Evolutionary conservation across 2,329 filamentous ascomycete species (phyloP), one percentile per base, ranked within the genome.

Genomic region (Trichoderma atrobrunneum): DNA sequence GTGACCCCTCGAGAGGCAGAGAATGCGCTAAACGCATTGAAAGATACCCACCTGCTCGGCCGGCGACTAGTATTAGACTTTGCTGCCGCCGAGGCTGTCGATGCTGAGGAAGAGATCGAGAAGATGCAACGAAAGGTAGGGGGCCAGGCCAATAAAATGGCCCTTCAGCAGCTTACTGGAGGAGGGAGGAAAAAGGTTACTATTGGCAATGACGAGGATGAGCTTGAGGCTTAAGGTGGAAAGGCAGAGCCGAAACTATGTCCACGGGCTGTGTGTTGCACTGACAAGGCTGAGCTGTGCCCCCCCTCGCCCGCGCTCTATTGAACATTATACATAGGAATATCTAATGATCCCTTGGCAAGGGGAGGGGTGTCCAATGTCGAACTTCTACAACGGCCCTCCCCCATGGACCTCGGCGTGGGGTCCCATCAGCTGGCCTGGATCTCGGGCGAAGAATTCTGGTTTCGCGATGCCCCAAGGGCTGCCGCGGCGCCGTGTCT

Each of bases 51-150:
- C 88, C 86, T 99, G 78, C 87, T 98, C 71, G 96, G 96, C 71
- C 90, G 96, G 73, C 91, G 92, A 78, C 87, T 99, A 77, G 94
- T 98, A 70, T 87, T 99, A 74, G 93, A 98, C 80, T 98, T 94
- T 84, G 95, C 95, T 51, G 91, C 94, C 78, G 93, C 92, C 75
- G 96, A 98, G 78, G 89, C 93, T 51, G 87, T 96, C 76, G 95
- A 98, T 84, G 91, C 96, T 3, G 96, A 99, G 85, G 94, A 95
- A 82, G 95, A 98, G 84, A 96, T 99, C 80, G 91, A 93, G 81
- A 95, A 94, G 85, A 97, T 99, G 92, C 93, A 97, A 84, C 93
- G 93, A 87, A 99, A 98, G 87, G 92, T 97, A 79, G 93, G 93
- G 74, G 90, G 91, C 73, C 95, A 98, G 84, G 89, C 93, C 81